phyloP scores from a whole-genome alignment of 1,139 yeast genomes.

The Geotrichum siamense region DNA sequence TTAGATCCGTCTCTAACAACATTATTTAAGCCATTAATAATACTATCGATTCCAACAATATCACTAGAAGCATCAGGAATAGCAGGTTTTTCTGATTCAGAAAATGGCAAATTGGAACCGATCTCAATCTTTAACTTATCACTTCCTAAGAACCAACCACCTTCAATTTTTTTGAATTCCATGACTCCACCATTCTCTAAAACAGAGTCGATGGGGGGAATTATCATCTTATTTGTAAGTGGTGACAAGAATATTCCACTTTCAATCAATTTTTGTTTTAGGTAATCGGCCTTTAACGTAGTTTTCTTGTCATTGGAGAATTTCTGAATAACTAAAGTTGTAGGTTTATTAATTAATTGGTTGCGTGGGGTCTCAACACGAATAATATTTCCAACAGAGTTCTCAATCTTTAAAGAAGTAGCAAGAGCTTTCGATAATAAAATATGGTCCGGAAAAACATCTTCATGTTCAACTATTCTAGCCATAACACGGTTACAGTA shows the following conservation, averaged over 20 bases:
- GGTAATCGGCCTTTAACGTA: slow-evolving; percentile 15
- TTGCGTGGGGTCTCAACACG: slow-evolving; percentile 47
- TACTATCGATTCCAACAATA: slow-evolving; percentile 54
- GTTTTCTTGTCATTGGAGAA: slow-evolving; percentile 37
- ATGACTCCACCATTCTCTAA: slow-evolving; percentile 61
- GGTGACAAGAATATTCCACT: slow-evolving; percentile 23
- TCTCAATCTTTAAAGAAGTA: slow-evolving; percentile 47
- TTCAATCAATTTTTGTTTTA: slow-evolving; percentile 9
- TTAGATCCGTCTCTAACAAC: slow-evolving; percentile 42
- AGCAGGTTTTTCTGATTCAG: slow-evolving; percentile 1
- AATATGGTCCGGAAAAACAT: slow-evolving; percentile 42
- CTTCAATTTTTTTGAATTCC: slow-evolving; percentile 44
- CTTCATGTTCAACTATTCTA: slow-evolving; percentile 39
- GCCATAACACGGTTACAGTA: slow-evolving; percentile 46
- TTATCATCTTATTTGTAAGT: slow-evolving; percentile 24
- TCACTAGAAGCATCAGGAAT: slow-evolving; percentile 4
- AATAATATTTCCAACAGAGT: slow-evolving; percentile 48
- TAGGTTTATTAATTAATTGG: slow-evolving; percentile 39
- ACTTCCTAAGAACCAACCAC: slow-evolving; percentile 41
- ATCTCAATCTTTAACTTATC: slow-evolving; percentile 35
- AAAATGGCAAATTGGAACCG: slow-evolving; percentile 26
- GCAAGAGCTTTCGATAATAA: slow-evolving; percentile 55
- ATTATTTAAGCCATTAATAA: slow-evolving; percentile 40
- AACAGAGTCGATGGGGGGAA: slow-evolving; percentile 43
- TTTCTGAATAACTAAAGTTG: slow-evolving; percentile 47